Base-by-base conservation (phyloP, 495 filamentous ascomycete species). In the Podospora pseudoanserina region DNA sequence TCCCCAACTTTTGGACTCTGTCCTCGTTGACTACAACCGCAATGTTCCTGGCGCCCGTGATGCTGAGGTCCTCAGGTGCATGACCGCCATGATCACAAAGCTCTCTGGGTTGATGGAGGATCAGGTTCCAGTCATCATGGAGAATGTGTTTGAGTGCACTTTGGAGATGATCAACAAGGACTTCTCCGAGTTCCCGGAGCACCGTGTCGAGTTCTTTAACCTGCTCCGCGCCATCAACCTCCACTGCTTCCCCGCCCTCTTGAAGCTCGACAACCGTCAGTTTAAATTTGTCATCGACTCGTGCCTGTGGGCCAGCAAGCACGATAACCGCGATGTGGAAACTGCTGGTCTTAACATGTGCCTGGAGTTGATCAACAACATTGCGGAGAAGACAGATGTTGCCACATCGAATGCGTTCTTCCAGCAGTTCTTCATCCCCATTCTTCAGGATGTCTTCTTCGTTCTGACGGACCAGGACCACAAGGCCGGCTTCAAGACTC, bases 101-200 rank as follows among this genome's bases (percentile, higher is more conserved):
- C 87, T 99, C 70, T 28, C 65, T 77, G 93, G 87, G 86, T 69
- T 83, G 73, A 98, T 98, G 96, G 94, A 97, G 76, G 95, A 98
- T 76, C 96, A 98, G 79, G 92, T 99, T 2, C 92, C 93, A 0
- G 89, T 88, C 57, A 97, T 98, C 77, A 97, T 99, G 92, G 93
- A 98, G 75, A 95, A 94, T 74, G 92, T 99, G 20, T 99, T 99
- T 76, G 94, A 97, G 78, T 98, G 95, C 81, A 99, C 95, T 7
- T 83, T 99, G 55, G 92, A 97, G 70, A 99, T 99, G 95, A 98
- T 99, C 82, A 99, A 98, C 86, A 99, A 98, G 79, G 94, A 99
- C 75, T 99, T 98, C 82, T 96, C 96, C 60, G 95, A 99, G 77
- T 99, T 96, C 78, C 95, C 95, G 0, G 95, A 99, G 75, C 95